Evolutionary conservation across 495 filamentous ascomycete genomes (phyloP), one percentile per base, ranked within the genome.

Genomic region (Parachaetomium inaequale): DNA sequence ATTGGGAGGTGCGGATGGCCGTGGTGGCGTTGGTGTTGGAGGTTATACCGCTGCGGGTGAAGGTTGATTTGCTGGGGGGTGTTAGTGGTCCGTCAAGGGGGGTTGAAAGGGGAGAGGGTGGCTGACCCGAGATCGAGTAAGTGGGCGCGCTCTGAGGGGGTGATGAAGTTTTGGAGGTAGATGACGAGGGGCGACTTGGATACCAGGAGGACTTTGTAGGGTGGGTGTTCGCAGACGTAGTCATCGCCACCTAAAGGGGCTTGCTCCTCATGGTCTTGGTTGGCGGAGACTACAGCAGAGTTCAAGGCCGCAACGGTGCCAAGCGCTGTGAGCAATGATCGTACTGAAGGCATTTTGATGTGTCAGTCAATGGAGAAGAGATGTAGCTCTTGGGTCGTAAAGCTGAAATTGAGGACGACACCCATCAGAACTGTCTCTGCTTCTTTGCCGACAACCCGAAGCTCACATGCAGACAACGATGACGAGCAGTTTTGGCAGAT

Each of bases 111-210:
- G 47, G 31, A 34, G 55, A 15, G 55, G 29, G 23, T 12, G 19
- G 63, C 56, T 63, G 11, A 80, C 81, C 79, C 79, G 49, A 79
- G 65, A 12, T 72, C 55, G 46, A 73, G 72, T 0, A 82, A 67
- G 46, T 82, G 76, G 2, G 58, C 61, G 36, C 72, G 73, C 59
- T 82, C 79, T 23, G 68, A 58, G 14, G 69, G 32, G 3, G 78
- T 80, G 42, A 82, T 54, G 63, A 82, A 82, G 64, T 78, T 68
- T 40, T 70, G 73, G 64, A 85, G 77, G 69, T 85, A 85, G 58
- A 86, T 79, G 4, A 86, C 75, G 5, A 85, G 71, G 0, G 84
- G 84, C 8, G 74, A 76, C 62, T 79, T 76, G 26, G 81, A 83
- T 56, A 85, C 76, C 58, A 85, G 67, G 58, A 80, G 76, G 12